Evolutionary conservation across 306 rosid species (phyloP).

Genomic region (Sindora glabra): DNA sequence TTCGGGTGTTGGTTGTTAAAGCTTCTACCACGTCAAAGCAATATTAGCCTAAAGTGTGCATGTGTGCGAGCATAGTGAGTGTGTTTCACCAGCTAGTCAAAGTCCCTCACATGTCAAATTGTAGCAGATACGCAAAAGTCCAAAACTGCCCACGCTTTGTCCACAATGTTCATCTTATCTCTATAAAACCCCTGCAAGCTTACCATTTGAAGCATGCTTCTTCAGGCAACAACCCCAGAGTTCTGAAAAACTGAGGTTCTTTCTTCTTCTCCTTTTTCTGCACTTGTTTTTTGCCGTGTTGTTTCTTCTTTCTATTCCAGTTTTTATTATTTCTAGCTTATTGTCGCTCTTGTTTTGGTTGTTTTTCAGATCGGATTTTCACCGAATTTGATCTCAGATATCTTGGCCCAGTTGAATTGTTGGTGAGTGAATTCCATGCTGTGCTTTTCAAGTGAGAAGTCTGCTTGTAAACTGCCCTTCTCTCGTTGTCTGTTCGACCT

Average conservation of each 20-base stretch:
- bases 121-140: neutral
- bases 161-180: neutral
- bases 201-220: neutral
- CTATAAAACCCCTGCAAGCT: neutral
- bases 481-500: constrained; percentile 51
- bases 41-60: neutral
- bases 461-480: constrained; percentile 11
- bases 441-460: too few species aligned
- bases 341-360: too few species aligned
- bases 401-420: too few species aligned
- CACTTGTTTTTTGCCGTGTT: neutral
- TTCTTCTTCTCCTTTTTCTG: neutral
- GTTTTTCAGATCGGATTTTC: too few species aligned
- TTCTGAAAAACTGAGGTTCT: neutral
- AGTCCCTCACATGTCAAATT: neutral
- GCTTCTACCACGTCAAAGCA: neutral
- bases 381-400: too few species aligned
- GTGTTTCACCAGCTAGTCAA: neutral
- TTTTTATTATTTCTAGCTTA: too few species aligned
- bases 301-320: too few species aligned
- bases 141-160: neutral
- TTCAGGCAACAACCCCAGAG: neutral
- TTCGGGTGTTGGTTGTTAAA: neutral
- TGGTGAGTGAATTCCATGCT: too few species aligned
- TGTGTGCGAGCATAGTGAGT: neutral